Evolutionary conservation across 2,329 filamentous ascomycete species (phyloP), one percentile per base, ranked within the genome.

Genomic region (Botrytis fragariae): DNA sequence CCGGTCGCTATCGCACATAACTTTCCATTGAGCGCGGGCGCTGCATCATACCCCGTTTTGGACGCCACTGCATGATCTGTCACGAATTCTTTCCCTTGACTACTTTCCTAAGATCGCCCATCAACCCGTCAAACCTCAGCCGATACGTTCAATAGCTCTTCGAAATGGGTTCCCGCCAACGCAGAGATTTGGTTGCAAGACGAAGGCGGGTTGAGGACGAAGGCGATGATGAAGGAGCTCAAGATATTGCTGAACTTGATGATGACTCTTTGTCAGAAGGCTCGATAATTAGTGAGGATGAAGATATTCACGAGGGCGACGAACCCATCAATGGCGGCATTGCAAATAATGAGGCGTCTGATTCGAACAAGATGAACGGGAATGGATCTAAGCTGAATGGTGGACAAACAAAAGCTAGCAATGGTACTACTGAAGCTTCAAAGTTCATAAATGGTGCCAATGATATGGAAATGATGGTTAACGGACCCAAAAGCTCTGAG

Each of bases 151-250:
- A 74, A 76, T 67, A 78, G 74, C 72, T 78, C 76, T 75, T 77
- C 77, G 82, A 76, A 70, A 88, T 88, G 86, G 84, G 84, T 80
- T 82, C 84, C 72, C 81, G 87, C 79, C 87, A 88, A 80, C 88
- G 89, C 82, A 90, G 87, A 83, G 91, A 90, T 83, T 82, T 89
- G 78, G 87, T 92, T 82, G 89, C 89, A 81, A 89, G 89, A 78
- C 88, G 91, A 79, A 89, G 91, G 81, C 88, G 90, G 78, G 86
- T 90, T 77, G 90, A 90, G 82, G 90, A 93, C 79, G 91, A 93
- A 81, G 90, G 87, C 77, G 91, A 92, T 78, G 91, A 92, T 77
- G 90, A 92, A 76, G 87, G 84, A 76, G 86, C 85, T 74, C 84
- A 82, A 69, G 87, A 88, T 74, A 83, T 84, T 71, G 83, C 86